These are phyloP conservation scores for Sarocladium oryzae DNA, from an alignment of 2,329 filamentous ascomycete genomes.

Conservation along the genomic window DNA sequence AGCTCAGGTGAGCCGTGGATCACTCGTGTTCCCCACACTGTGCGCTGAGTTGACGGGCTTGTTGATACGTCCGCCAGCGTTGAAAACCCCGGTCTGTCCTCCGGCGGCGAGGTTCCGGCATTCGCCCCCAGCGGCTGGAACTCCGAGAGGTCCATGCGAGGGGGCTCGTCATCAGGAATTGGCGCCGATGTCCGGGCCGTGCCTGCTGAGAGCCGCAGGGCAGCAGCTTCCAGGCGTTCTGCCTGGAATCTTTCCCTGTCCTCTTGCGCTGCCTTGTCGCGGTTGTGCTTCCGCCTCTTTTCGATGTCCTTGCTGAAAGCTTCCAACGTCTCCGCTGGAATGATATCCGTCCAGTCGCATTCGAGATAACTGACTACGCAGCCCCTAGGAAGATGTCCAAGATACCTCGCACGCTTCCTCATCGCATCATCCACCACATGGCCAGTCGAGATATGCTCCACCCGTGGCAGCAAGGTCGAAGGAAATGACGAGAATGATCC, in stretches of 20 bases:
- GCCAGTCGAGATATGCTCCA: slow-evolving; percentile 84
- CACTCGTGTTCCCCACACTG: slow-evolving; percentile 86
- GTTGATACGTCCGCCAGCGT: slow-evolving; percentile 72
- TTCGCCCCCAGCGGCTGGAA: slow-evolving; percentile 54
- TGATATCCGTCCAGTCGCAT: slow-evolving; percentile 91
- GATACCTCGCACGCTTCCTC: slow-evolving; percentile 77
- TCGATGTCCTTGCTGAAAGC: slow-evolving; percentile 73
- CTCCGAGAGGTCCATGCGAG: slow-evolving; percentile 48
- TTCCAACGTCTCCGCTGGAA: slow-evolving; percentile 66
- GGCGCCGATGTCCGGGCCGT: background rate
- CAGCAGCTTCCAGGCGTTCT: slow-evolving; percentile 70
- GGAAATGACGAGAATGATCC: slow-evolving; percentile 78
- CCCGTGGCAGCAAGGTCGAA: slow-evolving; percentile 75
- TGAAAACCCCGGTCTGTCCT: slow-evolving; percentile 55
- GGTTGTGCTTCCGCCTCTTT: slow-evolving; percentile 66
- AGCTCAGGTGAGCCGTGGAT: slow-evolving; percentile 53
- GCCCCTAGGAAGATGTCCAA: slow-evolving; percentile 80
- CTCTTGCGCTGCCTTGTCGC: slow-evolving; percentile 77
- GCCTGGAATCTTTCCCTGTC: slow-evolving; percentile 79
- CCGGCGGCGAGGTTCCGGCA: slow-evolving; percentile 46
- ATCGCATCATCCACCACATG: slow-evolving; percentile 82
- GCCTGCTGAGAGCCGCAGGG: slow-evolving; percentile 41
- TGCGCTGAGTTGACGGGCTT: slow-evolving; percentile 68
- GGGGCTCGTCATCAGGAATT: slow-evolving; percentile 13
- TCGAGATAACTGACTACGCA: slow-evolving; percentile 88